These are phyloP conservation scores for Xylaria polymorpha DNA, from an alignment of 2,329 filamentous ascomycete species.

Conservation along the genomic window DNA sequence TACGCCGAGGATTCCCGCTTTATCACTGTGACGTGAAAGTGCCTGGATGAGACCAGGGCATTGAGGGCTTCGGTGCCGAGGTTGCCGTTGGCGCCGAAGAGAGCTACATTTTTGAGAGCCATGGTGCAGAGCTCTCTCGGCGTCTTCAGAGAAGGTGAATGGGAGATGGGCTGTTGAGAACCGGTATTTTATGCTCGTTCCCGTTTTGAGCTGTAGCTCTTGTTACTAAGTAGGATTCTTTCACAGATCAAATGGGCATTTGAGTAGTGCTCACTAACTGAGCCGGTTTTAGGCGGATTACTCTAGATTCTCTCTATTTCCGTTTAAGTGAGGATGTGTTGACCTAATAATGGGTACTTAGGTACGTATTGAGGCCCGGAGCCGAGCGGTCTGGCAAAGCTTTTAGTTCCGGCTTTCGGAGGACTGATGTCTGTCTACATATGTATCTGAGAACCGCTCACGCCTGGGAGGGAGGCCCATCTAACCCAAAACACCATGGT, in stretches of 20 bases:
- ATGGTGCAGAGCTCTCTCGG: constrained; percentile 36
- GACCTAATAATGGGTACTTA: background rate
- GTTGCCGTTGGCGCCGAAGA: constrained; percentile 55
- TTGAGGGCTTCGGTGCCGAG: constrained; percentile 51
- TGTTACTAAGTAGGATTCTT: background rate
- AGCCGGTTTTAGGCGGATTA: background rate
- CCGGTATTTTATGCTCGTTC: background rate
- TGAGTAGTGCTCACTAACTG: background rate
- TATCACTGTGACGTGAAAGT: constrained; percentile 51
- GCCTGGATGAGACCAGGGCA: constrained; percentile 47
- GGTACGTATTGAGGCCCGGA: background rate
- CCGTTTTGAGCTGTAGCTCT: background rate
- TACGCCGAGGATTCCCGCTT: constrained; percentile 47
- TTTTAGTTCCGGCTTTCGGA: constrained; percentile 15
- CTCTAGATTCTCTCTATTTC: background rate
- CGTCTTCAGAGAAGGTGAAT: background rate
- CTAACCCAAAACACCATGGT: background rate
- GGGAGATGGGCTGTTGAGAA: background rate
- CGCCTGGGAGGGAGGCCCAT: background rate
- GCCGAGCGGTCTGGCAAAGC: too few species aligned
- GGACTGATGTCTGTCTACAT: background rate
- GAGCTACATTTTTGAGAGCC: constrained; percentile 52
- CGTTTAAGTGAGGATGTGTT: background rate
- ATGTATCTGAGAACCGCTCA: background rate
- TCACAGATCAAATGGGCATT: background rate